Percentiles rank a stretch among this genome's conserved stretches.
Evolutionary conservation across 371 early-diverging fungal genomes (phyloP).

Genomic region (Dichotomocladium elegans): DNA sequence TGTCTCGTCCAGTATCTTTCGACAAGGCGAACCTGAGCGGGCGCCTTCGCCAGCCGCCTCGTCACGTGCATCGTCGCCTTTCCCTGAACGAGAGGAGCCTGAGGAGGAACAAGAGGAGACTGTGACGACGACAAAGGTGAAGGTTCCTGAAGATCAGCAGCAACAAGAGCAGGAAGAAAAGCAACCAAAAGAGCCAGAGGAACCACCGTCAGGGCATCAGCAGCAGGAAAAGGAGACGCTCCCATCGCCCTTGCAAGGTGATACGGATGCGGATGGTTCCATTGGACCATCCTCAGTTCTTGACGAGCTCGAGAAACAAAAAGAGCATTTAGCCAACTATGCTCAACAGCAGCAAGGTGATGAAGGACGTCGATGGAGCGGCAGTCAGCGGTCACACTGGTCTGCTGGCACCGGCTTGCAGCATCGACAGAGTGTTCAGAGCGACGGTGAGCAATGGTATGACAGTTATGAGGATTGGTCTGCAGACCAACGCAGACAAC

Average conservation of each 20-base stretch:
- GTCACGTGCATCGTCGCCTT: neutral
- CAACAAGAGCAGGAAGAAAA: neutral
- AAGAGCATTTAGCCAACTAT: neutral
- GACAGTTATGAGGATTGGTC: slow-evolving; percentile 14
- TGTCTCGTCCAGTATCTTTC: slow-evolving; percentile 17
- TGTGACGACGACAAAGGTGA: neutral
- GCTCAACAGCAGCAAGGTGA: neutral
- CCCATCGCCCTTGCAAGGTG: no score
- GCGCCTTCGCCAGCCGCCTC: slow-evolving; percentile 1
- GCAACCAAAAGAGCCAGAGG: neutral
- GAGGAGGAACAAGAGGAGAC: neutral
- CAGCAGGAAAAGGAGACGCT: neutral
- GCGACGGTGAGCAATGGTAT: slow-evolving; percentile 15
- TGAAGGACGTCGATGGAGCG: slow-evolving; percentile 18
- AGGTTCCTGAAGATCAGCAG: neutral
- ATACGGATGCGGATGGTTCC: no score
- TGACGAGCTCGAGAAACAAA: neutral
- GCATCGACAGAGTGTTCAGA: neutral
- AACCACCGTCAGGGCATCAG: neutral
- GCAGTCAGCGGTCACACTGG: slow-evolving; percentile 34
- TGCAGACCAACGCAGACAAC: neutral
- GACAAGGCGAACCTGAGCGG: slow-evolving; percentile 2
- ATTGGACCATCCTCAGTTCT: no score
- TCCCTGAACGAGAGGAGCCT: neutral
- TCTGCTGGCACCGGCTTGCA: slow-evolving; percentile 20